A percentile compares a stretch with the other conserved stretches of the same genome.
Conservation (phyloP, 2,329 filamentous ascomycete genomes). For the Xylaria sp. region DNA sequence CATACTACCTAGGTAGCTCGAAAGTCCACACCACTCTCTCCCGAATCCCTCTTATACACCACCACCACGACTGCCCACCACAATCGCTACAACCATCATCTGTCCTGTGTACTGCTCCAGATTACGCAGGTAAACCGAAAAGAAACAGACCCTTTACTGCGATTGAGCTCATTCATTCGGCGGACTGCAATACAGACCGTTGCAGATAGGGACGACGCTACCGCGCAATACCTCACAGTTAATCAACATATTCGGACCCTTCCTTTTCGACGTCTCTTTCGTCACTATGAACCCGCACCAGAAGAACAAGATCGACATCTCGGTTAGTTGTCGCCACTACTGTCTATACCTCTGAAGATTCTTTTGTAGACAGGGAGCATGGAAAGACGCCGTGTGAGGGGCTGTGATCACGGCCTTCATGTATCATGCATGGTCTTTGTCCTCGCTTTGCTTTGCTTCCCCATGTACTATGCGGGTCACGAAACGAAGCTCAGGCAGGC, state of each 20-base stretch:
- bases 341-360: neutral
- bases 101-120: slow-evolving; percentile 1
- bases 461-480: neutral
- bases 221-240: slow-evolving; percentile 1
- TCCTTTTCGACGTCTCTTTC: slow-evolving; percentile 25
- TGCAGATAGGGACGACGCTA: slow-evolving; percentile 7
- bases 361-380: neutral
- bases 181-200: neutral
- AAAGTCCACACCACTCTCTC: slow-evolving; percentile 23
- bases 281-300: slow-evolving; percentile 90
- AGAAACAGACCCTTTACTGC: neutral
- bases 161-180: neutral
- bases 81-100: slow-evolving; percentile 11
- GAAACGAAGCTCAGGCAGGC: neutral
- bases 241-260: slow-evolving; percentile 8
- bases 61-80: slow-evolving; percentile 23
- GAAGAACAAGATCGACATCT: slow-evolving; percentile 98
- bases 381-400: neutral
- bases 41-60: slow-evolving; percentile 9
- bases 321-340: slow-evolving; percentile 68
- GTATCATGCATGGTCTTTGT: slow-evolving; percentile 25
- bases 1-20: neutral
- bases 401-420: neutral
- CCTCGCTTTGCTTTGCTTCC: slow-evolving; percentile 6
- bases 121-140: slow-evolving; percentile 3